Percentiles rank a stretch among this genome's conserved stretches.
Conservation (phyloP, 371 early-diverging fungal genomes). For the Massospora cicadina region DNA sequence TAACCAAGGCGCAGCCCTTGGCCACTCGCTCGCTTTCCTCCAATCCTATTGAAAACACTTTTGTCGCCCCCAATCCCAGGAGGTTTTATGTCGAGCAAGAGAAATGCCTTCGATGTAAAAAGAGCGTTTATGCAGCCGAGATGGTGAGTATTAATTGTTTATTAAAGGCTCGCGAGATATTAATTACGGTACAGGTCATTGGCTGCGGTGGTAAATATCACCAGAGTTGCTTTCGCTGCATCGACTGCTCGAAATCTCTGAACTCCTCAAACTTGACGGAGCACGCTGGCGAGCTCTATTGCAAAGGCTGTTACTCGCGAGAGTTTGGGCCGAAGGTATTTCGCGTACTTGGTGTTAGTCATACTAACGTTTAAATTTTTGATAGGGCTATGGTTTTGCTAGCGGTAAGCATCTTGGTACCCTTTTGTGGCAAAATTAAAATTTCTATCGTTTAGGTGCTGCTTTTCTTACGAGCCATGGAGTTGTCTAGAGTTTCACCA, state of each 20-base stretch:
- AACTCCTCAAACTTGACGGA: slow-evolving; percentile 24
- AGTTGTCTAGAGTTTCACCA: neutral
- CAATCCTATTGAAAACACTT: neutral
- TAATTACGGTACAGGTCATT: neutral
- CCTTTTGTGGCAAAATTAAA: neutral
- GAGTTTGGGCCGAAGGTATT: slow-evolving; percentile 28
- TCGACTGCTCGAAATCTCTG: slow-evolving; percentile 20
- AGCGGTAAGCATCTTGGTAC: neutral
- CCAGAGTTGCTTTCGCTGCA: slow-evolving; percentile 26
- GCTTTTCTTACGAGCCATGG: slow-evolving; percentile 3
- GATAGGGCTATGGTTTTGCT: slow-evolving; percentile 6
- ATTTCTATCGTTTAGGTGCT: neutral
- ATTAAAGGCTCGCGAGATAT: neutral
- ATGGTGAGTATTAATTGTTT: slow-evolving; percentile 3
- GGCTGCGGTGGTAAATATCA: slow-evolving; percentile 23
- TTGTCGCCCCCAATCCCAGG: neutral
- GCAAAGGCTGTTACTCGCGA: slow-evolving; percentile 24
- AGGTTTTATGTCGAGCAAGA: slow-evolving; percentile 4
- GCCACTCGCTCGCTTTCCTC: neutral
- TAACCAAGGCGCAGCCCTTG: neutral
- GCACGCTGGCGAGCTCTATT: slow-evolving; percentile 26
- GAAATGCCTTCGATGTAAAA: neutral
- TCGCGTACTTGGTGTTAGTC: neutral
- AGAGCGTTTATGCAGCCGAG: neutral
- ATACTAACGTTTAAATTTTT: neutral